phyloP scores from a whole-genome alignment of 805 yeast species.

The Saccharomycopsis sp. region DNA sequence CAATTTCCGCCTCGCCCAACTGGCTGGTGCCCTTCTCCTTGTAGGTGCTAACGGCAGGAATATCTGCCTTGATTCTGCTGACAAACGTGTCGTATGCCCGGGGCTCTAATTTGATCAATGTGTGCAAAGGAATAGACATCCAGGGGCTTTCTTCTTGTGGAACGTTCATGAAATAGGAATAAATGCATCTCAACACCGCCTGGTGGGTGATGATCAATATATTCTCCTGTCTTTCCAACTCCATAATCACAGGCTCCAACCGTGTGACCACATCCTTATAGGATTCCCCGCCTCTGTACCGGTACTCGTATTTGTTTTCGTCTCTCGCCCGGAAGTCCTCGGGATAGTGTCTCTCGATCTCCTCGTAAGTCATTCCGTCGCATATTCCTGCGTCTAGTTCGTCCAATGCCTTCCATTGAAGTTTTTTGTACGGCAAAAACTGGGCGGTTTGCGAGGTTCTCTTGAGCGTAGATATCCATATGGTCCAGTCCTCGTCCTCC shows the following conservation, averaged over 20 bases:
- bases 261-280: conserved; percentile 93
- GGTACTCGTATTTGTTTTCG: conserved; percentile 89
- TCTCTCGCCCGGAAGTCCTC: conserved; percentile 95
- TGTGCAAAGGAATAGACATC: conserved; percentile 98
- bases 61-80: conserved; percentile 86
- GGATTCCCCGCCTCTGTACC: conserved; percentile 96
- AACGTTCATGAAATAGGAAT: conserved; percentile 97
- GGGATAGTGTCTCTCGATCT: conserved; percentile 69
- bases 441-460: conserved; percentile 76
- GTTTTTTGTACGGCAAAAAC: conserved; percentile 73
- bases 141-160: conserved; percentile 97
- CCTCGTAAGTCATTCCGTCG: conserved; percentile 89
- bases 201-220: conserved; percentile 95
- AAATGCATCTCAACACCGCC: conserved; percentile 91
- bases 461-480: conserved; percentile 85
- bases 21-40: conserved; percentile 82
- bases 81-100: conserved; percentile 87
- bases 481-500: conserved; percentile 51
- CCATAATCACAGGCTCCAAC: conserved; percentile 97
- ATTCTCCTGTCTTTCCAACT: conserved; percentile 93
- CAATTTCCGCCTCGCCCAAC: conserved; percentile 31
- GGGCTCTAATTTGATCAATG: conserved; percentile 91
- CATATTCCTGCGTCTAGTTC: conserved; percentile 90
- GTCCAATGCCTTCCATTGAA: conserved; percentile 94
- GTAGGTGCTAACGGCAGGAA: conserved; percentile 96